Conservation (phyloP, 345 rosid species). For the Eucalyptus curtisii region DNA sequence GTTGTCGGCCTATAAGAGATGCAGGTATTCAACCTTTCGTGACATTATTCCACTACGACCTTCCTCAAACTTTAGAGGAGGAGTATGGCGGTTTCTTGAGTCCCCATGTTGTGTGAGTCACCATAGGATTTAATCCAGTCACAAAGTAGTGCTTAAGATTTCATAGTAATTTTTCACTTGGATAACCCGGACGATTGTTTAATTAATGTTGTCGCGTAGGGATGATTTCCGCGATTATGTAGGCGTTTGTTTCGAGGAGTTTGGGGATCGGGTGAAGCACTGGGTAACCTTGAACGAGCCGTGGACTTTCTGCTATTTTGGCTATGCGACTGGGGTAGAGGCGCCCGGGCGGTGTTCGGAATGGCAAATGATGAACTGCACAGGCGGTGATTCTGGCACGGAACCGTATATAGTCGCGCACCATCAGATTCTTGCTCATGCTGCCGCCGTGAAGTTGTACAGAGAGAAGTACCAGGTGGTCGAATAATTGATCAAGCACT, state of each 20-base stretch:
- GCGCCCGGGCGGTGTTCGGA: slow-evolving; percentile 41
- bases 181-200: too few species aligned
- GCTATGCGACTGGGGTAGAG: not conserved
- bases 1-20: not conserved
- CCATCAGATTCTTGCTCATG: slow-evolving; percentile 41
- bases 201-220: not conserved
- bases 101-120: slow-evolving; percentile 6
- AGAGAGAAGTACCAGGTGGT: slow-evolving; percentile 20
- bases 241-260: slow-evolving; percentile 22
- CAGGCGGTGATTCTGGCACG: slow-evolving; percentile 23
- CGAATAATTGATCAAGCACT: not conserved
- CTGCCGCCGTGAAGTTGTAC: slow-evolving; percentile 17
- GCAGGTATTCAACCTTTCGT: slow-evolving; percentile 19
- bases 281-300: slow-evolving; percentile 58
- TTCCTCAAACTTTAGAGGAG: slow-evolving; percentile 20
- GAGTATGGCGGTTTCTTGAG: slow-evolving; percentile 17
- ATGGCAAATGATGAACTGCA: slow-evolving; percentile 13
- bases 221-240: slow-evolving; percentile 24
- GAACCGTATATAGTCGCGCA: slow-evolving; percentile 38
- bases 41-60: slow-evolving; percentile 20
- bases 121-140: not conserved
- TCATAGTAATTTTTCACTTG: not conserved
- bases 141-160: too few species aligned
- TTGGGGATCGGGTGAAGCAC: slow-evolving; percentile 48
- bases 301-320: slow-evolving; percentile 2